These are phyloP conservation scores for Microdochium nivale DNA, from an alignment of 2,329 filamentous ascomycete genomes.

Conservation along the genomic window DNA sequence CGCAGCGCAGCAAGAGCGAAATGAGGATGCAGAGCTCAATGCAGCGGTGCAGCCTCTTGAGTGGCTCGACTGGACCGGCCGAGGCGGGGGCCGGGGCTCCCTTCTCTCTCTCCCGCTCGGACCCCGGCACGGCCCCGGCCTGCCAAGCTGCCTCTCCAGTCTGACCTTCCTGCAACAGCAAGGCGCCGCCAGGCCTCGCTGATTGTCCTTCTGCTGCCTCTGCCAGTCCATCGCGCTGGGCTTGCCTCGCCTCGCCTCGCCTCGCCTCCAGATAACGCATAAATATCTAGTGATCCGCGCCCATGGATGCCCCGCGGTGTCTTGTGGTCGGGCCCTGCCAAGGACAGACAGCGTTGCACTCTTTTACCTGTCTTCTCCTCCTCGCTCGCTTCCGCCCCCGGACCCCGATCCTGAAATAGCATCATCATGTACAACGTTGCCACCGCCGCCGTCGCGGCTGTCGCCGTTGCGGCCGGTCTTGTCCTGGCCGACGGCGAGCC, in stretches of 20 bases:
- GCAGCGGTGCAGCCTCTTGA: too few relatives aligned
- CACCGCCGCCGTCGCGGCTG: conserved; percentile 4
- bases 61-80: too few relatives aligned
- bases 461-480: conserved; percentile 6
- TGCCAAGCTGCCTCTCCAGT: background rate
- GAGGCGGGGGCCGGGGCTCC: too few relatives aligned
- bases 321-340: background rate
- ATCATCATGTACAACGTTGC: background rate
- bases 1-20: too few relatives aligned
- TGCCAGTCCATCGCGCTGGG: background rate
- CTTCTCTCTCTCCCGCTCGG: background rate
- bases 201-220: background rate
- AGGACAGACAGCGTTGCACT: too few relatives aligned
- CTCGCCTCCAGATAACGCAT: background rate
- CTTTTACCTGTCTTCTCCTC: background rate
- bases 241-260: background rate
- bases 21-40: too few relatives aligned
- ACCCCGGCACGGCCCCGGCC: background rate
- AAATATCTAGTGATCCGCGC: background rate
- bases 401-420: too few relatives aligned
- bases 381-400: background rate
- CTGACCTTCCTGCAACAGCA: background rate
- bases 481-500: conserved; percentile 12
- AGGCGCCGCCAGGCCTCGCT: background rate
- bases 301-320: background rate